phyloP scores from a whole-genome alignment of 306 rosid genomes.

The Quillaja saponaria region DNA sequence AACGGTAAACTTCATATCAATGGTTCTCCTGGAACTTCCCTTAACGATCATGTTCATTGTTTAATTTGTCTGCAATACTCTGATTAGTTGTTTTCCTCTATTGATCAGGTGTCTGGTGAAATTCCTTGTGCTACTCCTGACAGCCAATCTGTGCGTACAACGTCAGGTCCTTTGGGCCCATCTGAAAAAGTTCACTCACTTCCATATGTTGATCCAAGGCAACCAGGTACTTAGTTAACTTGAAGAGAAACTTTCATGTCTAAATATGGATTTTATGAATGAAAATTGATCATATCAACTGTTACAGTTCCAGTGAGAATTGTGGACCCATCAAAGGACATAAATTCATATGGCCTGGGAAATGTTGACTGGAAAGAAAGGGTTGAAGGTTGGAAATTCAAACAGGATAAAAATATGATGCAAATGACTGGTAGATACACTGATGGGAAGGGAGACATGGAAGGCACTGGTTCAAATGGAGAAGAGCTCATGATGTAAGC shows the following conservation, averaged over 20 bases:
- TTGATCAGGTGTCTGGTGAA: slow-evolving; percentile 80
- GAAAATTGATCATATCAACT: slow-evolving; percentile 26
- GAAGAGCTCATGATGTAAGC: slow-evolving; percentile 95
- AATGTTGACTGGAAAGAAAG: slow-evolving; percentile 99
- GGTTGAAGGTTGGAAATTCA: slow-evolving; percentile 97
- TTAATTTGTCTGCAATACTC: too few species aligned
- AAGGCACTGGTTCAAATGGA: slow-evolving; percentile 98
- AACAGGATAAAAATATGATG: slow-evolving; percentile 84
- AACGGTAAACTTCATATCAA: not conserved
- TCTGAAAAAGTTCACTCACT: slow-evolving; percentile 68
- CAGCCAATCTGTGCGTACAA: slow-evolving; percentile 84
- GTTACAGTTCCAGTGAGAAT: slow-evolving; percentile 83
- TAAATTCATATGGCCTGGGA: slow-evolving; percentile 94
- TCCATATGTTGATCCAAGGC: slow-evolving; percentile 74
- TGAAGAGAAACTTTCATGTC: slow-evolving; percentile 14
- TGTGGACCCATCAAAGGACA: slow-evolving; percentile 93
- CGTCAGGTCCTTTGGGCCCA: slow-evolving; percentile 93
- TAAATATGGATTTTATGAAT: slow-evolving; percentile 23
- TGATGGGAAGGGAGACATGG: slow-evolving; percentile 93
- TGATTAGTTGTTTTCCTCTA: too few species aligned
- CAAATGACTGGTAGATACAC: slow-evolving; percentile 70
- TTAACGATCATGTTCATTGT: not conserved
- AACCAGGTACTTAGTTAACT: slow-evolving; percentile 65
- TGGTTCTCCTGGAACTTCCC: slow-evolving; percentile 6
- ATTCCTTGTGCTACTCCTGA: slow-evolving; percentile 87